Base-by-base conservation (phyloP, 179 eudicot species). In the Gypsophila paniculata region DNA sequence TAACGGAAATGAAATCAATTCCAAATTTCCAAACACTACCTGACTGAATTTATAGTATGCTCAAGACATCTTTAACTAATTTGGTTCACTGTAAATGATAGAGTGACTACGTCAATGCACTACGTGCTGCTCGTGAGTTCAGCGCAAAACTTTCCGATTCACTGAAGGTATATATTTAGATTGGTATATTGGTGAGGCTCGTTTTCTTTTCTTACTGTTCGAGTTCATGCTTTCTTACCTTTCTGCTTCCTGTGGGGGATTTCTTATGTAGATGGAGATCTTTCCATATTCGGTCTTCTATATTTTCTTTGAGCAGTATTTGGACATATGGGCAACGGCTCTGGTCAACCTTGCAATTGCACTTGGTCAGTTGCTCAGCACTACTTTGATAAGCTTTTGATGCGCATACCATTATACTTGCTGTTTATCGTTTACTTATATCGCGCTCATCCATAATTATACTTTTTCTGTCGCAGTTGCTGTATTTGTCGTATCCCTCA, bases 201-300 rank as follows among this genome's bases (percentile, higher is more conserved):
- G 60, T 19, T n/a, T 74, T 25, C 13, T 17, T 54, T 25, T 38
- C 61, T 55, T 6, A 67, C 21, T 39, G 17, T 15, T 21, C 13
- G 34, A 21, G 49, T 38, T 32, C 61, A 49, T 68, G 48, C 23
- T 29, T 12, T 22, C 48, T 42, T 29, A 22, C 42, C 29, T 23
- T 52, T 55, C n/a, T 61, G 53, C 68, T 75, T 61, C 67, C 72
- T 54, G 38, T 73, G 73, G 58, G 73, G 51, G 60, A 42, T 68
- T 42, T 61, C 29, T 65, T 66, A 11, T 85, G 87, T 96, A 93
- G 97, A 88, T 93, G 70, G 91, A 89, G 68, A 77, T 93, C 60
- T 93, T 91, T 72, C 97, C 98, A 59, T 93, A 93, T 82, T 90
- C 98, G 0, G 96, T 91, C 58, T 93, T 86, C 82, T 93, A 93